Base-by-base conservation (phyloP, 495 filamentous ascomycete genomes). In the Penicillium paxilli region DNA sequence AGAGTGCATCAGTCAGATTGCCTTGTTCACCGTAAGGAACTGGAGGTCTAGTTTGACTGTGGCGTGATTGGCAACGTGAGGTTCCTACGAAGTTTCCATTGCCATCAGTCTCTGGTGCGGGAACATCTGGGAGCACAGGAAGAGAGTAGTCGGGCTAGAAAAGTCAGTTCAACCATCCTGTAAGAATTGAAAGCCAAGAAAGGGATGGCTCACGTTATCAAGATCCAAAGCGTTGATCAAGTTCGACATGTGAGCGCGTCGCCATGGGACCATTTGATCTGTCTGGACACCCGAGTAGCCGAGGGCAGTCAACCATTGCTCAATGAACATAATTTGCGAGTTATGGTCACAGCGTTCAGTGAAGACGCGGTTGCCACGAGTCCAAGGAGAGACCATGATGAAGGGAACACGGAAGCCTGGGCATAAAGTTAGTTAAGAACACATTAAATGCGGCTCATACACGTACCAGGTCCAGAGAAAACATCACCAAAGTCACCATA, bases 361-460 rank as follows among this genome's bases (percentile, higher is more conserved):
- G 61, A 82, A 82, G 4, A 83, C 79, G 9, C 73, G 70, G 49
- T 69, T 73, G 42, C 79, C 79, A 24, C 80, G 76, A 14, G 80
- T 82, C 80, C 80, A 83, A 0, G 80, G 80, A 0, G 77, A 80
- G 50, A 83, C 62, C 62, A 83, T 80, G 62, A 78, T 78, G 59
- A 82, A 81, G 0, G 80, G 80, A 5, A 82, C 69, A 14, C 80
- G 75, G 61, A 81, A 75, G 4, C 77, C 75, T 67, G 22, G 7
- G 7, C 23, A 17, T 0, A 5, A 7, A 14, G 17, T 40, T 11
- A 40, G 48, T 11, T 23, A 40, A n/a, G 7, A 44, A 28, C 5
- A 16, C 16, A 16, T 16, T 0, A 3, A 2, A 16, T 5, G n/a
- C 8, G n/a, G n/a, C n/a, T 38, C 9, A 41, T 8, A 22, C n/a